Base-by-base conservation (phyloP, 331 rosid species). In the Malus hybrid region DNA sequence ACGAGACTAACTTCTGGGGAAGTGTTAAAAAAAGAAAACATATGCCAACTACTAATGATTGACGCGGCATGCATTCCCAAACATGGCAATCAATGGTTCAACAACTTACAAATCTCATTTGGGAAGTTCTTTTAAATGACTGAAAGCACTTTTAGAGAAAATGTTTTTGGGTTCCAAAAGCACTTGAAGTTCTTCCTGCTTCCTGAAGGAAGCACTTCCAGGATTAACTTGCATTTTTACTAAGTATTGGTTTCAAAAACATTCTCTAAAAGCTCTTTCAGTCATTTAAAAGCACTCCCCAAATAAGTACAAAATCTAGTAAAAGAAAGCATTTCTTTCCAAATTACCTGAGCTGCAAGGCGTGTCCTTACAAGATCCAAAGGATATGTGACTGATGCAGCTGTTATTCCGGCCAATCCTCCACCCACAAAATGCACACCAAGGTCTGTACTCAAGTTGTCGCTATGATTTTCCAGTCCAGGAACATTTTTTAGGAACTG, bases 361-460 rank as follows among this genome's bases (percentile, higher is more conserved):
- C 91, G 89, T 14, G 91, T 87, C 80, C 91, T 87, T 36, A 87
- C 89, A 39, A 87, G 91, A 76, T 87, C 91, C 81, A 87, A 54
- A 2, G 91, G 91, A 65, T 87, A 87, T 28, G 91, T 85, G 70
- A 77, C 77, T 64, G 91, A 65, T 5, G 91, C 91, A 62, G 91
- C 86, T 15, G 91, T 87, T 56, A 87, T 81, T 81, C 99, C 99
- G 1, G 99, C 97, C 85, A 90, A 36, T 78, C 99, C 99, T 74
- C 97, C 99, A 63, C 93, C 92, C 19, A 89, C 80, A 77, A 95
- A 95, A 79, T 88, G 92, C 50, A 92, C 78, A 46, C 87, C 85
- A 57, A 86, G 81, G 78, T 90, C 89, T 20, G 91, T 80, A 69
- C 90, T 83, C 79, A 83, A 71, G 72, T 28, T 87, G 65, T 87